phyloP scores from a whole-genome alignment of 2,329 filamentous ascomycete species.

The Aspergillus thermomutatus region DNA sequence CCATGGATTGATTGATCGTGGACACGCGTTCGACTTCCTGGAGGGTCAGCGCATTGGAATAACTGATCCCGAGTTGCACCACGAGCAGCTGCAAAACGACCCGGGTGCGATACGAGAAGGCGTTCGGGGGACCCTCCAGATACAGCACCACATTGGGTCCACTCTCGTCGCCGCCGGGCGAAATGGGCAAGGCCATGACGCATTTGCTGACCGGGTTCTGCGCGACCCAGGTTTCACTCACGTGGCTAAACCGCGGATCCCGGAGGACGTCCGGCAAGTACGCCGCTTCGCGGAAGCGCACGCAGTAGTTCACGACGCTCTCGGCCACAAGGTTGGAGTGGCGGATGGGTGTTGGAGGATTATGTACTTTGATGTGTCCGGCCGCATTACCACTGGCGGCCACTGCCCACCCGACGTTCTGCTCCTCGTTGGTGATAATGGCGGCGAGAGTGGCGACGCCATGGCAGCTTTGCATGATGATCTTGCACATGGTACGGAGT shows the following conservation, averaged over 20 bases:
- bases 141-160: conserved; percentile 21
- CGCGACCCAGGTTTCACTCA: conserved; percentile 50
- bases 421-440: conserved; percentile 59
- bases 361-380: no score
- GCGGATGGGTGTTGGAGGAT: no score
- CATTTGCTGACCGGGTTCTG: conserved; percentile 55
- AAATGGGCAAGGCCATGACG: conserved; percentile 61
- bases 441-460: conserved; percentile 55
- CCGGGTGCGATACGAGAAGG: conserved; percentile 59
- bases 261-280: conserved; percentile 62
- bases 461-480: conserved; percentile 62
- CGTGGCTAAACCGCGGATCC: conserved; percentile 63
- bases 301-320: conserved; percentile 60
- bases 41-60: conserved; percentile 63
- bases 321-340: conserved; percentile 42
- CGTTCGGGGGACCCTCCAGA: conserved; percentile 61
- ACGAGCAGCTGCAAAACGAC: conserved; percentile 55
- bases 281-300: conserved; percentile 62
- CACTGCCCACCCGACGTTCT: conserved; percentile 55
- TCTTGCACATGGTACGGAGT: conserved; percentile 61
- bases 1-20: conserved; percentile 62
- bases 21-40: conserved; percentile 59
- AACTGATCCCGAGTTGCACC: conserved; percentile 62
- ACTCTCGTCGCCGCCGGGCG: no score
- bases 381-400: conserved; percentile 49